Base-by-base conservation (phyloP, 441 rosid genomes). In the Populus tomentosa region DNA sequence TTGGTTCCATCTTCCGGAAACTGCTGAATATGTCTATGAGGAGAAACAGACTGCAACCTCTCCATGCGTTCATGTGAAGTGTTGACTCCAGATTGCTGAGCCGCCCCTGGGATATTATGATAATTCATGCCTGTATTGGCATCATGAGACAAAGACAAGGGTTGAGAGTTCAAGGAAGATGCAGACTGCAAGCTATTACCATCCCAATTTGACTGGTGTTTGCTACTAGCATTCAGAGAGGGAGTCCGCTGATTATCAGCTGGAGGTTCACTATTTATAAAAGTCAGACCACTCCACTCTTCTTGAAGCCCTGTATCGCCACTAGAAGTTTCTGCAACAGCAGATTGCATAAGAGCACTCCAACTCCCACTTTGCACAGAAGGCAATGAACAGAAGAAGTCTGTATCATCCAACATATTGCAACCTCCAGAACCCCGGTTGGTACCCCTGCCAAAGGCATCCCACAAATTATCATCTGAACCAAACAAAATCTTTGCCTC, bases 311-410 rank as follows among this genome's bases (percentile, higher is more conserved):
- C 85, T 32, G 74, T 68, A 75, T 87, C 87, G 73, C 77, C 84
- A 64, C 86, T 81, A 46, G 90, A 86, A 42, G 94, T 81, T 87
- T 91, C 96, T 67, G 91, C 92, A 24, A 91, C 89, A 75, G 96
- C 96, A 78, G 96, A 90, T 86, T 91, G 98, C 99, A 95, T 95
- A 75, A 95, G 99, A 78, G 99, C 98, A 86, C 99, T 93, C 99
- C 98, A 95, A 83, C 97, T 91, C 81, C 99, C 99, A 86, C 95
- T 90, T 79, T 92, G 97, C 81, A 91, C n/a, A 26, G 96, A 91
- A 75, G 97, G 88, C 79, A 85, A 80, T 74, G 89, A 82, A 78
- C 90, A 84, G 42, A 69, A 70, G 59, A 77, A 33, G 71, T 88
- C 94, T 18, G 88, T 42, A 77, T 80, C 83, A 79, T 87, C 94